Evolutionary conservation across 805 yeast species (phyloP), one percentile per base, ranked within the genome.

Genomic region (Wickerhamomyces chambardii): DNA sequence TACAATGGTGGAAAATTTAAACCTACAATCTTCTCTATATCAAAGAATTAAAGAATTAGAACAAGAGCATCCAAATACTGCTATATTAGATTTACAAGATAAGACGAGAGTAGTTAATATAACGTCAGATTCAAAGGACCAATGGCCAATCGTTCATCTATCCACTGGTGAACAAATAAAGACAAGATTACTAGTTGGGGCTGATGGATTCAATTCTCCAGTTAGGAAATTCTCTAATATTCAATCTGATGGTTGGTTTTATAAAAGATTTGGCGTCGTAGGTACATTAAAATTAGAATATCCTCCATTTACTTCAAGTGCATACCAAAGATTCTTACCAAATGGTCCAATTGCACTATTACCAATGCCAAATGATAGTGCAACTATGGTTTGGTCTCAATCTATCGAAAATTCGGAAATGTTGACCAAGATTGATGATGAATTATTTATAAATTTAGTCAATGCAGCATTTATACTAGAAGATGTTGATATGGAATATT

Each of bases 171-270:
- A 72, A 12, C 43, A 51, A 11, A 64, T 79, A 34, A 72, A 73
- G 48, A 71, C 95, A 0, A 67, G 95, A 36, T 64, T 89, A n/a
- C 63, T 89, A 16, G 75, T 92, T 14, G 98, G 98, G 8, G 95
- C 96, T 28, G 98, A 92, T 55, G 98, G 98, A 1, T 86, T 78
- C 55, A 85, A 87, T 55, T 87, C 97, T 1, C 96, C 97, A 0
- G 97, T 84, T 6, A 70, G 97, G 32, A 68, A 71, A 42, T 89
- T 71, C 50, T 81, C 97, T 0, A 77, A 73, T 2, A 87, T 92
- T 36, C 79, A 78, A 51, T 75, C 94, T 2, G 70, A 95, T 32
- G 98, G 98, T 14, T 92, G 97, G 97, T 73, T 73, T 33, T 92
- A 92, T 58, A 67, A 80, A 45, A 69, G 85, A 33, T 84, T 78